Percentiles rank a stretch among this genome's conserved stretches.
These are phyloP conservation scores for Spathaspora arborariae DNA, from an alignment of 805 yeast species.

Conservation along the genomic window DNA sequence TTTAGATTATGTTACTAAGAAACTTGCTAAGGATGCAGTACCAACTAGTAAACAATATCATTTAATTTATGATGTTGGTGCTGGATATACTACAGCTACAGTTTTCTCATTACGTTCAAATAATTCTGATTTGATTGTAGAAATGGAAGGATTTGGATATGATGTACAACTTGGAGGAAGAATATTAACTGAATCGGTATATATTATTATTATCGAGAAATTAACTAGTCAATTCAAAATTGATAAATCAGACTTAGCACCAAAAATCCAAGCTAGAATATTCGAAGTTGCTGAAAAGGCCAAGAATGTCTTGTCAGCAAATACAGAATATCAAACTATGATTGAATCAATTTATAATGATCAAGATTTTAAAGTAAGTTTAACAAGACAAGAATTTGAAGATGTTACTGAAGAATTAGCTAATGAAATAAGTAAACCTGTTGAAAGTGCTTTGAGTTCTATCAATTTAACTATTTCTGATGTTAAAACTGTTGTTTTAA, in stretches of 20 bases:
- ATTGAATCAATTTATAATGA: constrained; percentile 75
- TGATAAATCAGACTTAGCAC: constrained; percentile 41
- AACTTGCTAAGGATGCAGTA: constrained; percentile 30
- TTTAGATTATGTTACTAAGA: constrained; percentile 65
- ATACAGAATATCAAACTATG: constrained; percentile 69
- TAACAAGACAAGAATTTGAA: constrained; percentile 85
- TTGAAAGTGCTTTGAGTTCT: constrained; percentile 45
- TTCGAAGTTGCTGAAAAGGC: constrained; percentile 87
- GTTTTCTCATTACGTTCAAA: constrained; percentile 56
- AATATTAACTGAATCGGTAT: constrained; percentile 60
- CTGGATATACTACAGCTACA: constrained; percentile 86
- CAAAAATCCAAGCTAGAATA: constrained; percentile 62
- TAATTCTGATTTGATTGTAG: constrained; percentile 44
- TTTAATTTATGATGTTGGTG: constrained; percentile 85
- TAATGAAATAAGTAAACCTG: constrained; percentile 49
- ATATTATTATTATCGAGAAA: constrained; percentile 55
- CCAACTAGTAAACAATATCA: constrained; percentile 48
- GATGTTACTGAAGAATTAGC: constrained; percentile 42
- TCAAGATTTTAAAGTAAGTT: constrained; percentile 60
- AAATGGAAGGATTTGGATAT: constrained; percentile 68
- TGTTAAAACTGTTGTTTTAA: constrained; percentile 64
- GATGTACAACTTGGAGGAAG: constrained; percentile 76
- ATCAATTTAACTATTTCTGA: constrained; percentile 28
- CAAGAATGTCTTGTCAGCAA: constrained; percentile 83
- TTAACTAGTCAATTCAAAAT: constrained; percentile 46